Percentiles rank a stretch among this genome's conserved stretches.
phyloP scores from a whole-genome alignment of 2,329 filamentous ascomycete genomes.

The Mollisiaceae sp. region DNA sequence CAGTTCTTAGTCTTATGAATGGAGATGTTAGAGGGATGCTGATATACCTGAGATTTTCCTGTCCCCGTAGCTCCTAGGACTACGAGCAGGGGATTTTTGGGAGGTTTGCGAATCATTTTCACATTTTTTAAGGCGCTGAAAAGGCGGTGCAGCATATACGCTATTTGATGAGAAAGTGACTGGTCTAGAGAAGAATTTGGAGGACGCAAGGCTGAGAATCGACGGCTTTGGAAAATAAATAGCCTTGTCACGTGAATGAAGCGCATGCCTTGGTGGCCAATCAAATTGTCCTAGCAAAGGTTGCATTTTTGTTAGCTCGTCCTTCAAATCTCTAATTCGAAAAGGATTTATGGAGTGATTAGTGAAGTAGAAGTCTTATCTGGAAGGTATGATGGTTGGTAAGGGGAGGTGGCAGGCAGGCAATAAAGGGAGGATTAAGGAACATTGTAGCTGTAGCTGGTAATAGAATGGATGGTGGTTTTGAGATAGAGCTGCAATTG shows the following conservation, averaged over 20 bases:
- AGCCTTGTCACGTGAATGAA: conserved; percentile 13
- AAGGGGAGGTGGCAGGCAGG: background rate
- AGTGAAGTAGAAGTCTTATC: too few relatives aligned
- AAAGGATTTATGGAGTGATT: too few relatives aligned
- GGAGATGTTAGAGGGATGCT: background rate
- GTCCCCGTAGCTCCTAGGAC: conserved; percentile 91
- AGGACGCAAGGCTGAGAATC: conserved; percentile 13
- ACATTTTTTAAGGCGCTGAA: conserved; percentile 22
- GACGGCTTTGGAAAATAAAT: background rate
- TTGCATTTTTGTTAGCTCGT: too few relatives aligned
- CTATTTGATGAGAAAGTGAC: background rate
- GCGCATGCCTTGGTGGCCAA: too few relatives aligned
- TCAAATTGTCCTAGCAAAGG: too few relatives aligned
- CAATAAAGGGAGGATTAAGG: background rate
- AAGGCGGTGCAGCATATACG: conserved; percentile 30
- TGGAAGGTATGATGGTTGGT: background rate
- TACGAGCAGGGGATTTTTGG: conserved; percentile 70
- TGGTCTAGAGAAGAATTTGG: background rate
- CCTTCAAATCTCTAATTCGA: too few relatives aligned
- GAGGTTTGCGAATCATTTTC: conserved; percentile 42
- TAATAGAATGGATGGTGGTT: too few relatives aligned
- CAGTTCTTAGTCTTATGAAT: background rate
- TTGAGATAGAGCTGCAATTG: too few relatives aligned
- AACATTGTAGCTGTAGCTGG: too few relatives aligned
- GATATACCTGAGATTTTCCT: conserved; percentile 87